phyloP scores from a whole-genome alignment of 2,329 filamentous ascomycete species.

The Clarireedia hainanense region DNA sequence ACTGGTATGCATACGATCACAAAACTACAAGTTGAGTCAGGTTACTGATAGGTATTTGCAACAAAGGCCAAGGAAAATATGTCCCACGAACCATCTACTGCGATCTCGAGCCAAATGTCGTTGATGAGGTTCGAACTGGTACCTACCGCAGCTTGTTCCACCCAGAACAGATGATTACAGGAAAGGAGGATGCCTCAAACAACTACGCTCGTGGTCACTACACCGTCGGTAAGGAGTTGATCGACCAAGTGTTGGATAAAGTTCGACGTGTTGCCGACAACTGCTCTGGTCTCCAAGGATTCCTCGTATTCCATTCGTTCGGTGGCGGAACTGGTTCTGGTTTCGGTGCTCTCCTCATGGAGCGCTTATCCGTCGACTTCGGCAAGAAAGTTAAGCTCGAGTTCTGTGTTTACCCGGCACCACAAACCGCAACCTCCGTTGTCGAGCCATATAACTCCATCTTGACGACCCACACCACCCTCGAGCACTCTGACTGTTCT shows the following conservation, averaged over 20 bases:
- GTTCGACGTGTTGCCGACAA: conserved; percentile 59
- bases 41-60: conserved; percentile 18
- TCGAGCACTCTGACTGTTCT: conserved; percentile 60
- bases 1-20: conserved; percentile 60
- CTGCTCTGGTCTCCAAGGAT: conserved; percentile 58
- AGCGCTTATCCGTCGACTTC: conserved; percentile 56
- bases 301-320: conserved; percentile 62
- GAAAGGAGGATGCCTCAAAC: conserved; percentile 63
- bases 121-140: conserved; percentile 60
- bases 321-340: conserved; percentile 61
- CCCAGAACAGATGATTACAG: conserved; percentile 57
- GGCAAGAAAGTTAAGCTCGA: conserved; percentile 63
- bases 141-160: conserved; percentile 56
- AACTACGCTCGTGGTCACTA: conserved; percentile 65
- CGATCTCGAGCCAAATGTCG: conserved; percentile 58
- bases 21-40: conserved; percentile 18
- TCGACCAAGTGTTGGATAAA: conserved; percentile 55
- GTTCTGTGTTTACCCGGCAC: conserved; percentile 58
- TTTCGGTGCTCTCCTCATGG: conserved; percentile 56
- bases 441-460: conserved; percentile 63
- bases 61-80: conserved; percentile 55
- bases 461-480: conserved; percentile 47
- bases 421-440: conserved; percentile 56
- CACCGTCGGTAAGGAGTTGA: conserved; percentile 60
- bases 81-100: conserved; percentile 61